Conservation (phyloP, 2,329 filamentous ascomycete genomes). For the Ascochyta pisi region DNA sequence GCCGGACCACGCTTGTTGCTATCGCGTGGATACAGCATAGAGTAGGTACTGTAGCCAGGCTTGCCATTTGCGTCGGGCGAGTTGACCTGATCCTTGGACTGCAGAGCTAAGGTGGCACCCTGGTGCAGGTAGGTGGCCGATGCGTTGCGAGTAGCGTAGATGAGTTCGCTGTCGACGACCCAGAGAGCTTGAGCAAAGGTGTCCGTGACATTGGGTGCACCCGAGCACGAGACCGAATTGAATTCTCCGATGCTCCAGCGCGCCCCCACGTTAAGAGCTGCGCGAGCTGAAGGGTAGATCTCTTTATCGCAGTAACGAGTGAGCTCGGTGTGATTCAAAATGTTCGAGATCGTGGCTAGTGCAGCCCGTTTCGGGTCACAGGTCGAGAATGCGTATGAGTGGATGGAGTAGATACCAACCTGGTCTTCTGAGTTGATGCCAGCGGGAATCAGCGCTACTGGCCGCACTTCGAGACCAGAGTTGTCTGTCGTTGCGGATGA, state of each 20-base stretch:
- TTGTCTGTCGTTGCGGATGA: slow-evolving; percentile 21
- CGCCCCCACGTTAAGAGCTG: slow-evolving; percentile 9
- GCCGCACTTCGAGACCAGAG: slow-evolving; percentile 15
- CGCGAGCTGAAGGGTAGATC: slow-evolving; percentile 20
- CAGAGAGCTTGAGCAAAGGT: slow-evolving; percentile 23
- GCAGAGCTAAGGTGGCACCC: slow-evolving; percentile 18
- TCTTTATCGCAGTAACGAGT: slow-evolving; percentile 17
- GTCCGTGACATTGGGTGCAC: slow-evolving; percentile 18
- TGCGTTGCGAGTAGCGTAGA: slow-evolving; percentile 19
- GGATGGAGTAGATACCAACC: slow-evolving; percentile 16
- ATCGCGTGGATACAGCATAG: slow-evolving; percentile 18
- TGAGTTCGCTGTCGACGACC: slow-evolving; percentile 19
- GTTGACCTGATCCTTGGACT: slow-evolving; percentile 19
- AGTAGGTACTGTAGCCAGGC: slow-evolving; percentile 19
- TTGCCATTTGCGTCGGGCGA: slow-evolving; percentile 16
- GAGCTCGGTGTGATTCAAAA: slow-evolving; percentile 22
- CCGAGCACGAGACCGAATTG: slow-evolving; percentile 19
- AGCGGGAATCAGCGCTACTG: slow-evolving; percentile 18
- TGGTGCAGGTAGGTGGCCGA: slow-evolving; percentile 11
- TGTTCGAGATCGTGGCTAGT: slow-evolving; percentile 17
- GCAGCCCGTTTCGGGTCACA: slow-evolving; percentile 9
- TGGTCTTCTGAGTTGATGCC: slow-evolving; percentile 14
- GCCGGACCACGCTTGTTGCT: slow-evolving; percentile 16
- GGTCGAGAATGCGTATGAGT: slow-evolving; percentile 16
- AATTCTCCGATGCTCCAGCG: slow-evolving; percentile 20